Evolutionary conservation across 768 basidiomycete genomes (phyloP), one percentile per base, ranked within the genome.

Genomic region (Termitomyces sp.): DNA sequence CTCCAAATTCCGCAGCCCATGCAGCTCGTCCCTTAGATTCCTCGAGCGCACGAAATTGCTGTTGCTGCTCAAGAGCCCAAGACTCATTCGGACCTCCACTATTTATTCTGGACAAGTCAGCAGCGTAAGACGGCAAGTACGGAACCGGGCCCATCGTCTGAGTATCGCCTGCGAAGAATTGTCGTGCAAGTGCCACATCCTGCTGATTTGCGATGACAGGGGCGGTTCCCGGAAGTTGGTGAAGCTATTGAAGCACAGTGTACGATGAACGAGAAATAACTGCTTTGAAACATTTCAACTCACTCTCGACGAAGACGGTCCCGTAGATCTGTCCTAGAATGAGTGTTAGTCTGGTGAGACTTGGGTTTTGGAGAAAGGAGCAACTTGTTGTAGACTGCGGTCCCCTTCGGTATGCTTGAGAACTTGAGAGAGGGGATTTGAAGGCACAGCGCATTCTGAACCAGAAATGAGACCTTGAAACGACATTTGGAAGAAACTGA

Each of bases 391-490:
- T 30, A 96, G 70, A 70, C 91, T 94, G 55, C 89, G 85, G 74
- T 97, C 95, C 1, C 85, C 86, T 57, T 94, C 92, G 9, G 92
- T 85, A 67, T 96, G 90, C 70, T 97, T 96, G 53, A 95, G 79
- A 26, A 98, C 88, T 64, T 93, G 89, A 2, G 91, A 85, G 26
- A 98, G 78, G 2, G 95, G 95, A 69, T 97, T 98, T 49, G 88
- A 79, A 1, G 87, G 78, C 40, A 86, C 82, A 13, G 88, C 89
- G 72, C 95, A 97, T 74, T 98, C 96, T 44, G 93, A 82, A 57
- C 93, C 95, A 58, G 92, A 93, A 60, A 94, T 83, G 40, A 94
- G 77, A 56, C 86, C 80, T 76, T 89, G 88, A 55, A 92, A 77
- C 24, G 89, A 89, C 89, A 91, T 91, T 51, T 24, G 40, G 52